phyloP scores from a whole-genome alignment of 306 rosid genomes.

The Ormosia emarginata region DNA sequence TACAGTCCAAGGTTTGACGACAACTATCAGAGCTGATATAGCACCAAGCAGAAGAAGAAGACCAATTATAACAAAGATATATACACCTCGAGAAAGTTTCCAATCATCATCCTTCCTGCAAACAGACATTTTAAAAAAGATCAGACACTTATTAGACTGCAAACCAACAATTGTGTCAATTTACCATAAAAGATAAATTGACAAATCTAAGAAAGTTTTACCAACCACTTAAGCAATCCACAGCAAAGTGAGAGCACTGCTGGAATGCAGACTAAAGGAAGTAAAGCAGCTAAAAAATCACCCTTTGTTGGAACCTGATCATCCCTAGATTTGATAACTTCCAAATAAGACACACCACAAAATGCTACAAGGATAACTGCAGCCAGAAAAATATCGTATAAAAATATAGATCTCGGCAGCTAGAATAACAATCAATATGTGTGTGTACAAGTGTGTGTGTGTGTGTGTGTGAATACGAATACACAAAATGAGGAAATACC shows the following conservation, averaged over 20 bases:
- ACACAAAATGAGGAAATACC: conserved; percentile 44
- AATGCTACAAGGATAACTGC: conserved; percentile 84
- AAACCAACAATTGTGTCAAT: background rate
- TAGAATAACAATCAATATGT: background rate
- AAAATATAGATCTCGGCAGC: conserved; percentile 2
- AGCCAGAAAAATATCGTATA: conserved; percentile 6
- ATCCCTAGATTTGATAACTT: conserved; percentile 78
- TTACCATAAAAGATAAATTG: background rate
- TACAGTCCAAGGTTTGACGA: conserved; percentile 94
- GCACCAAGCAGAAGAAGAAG: conserved; percentile 92
- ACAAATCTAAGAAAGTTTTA: conserved; percentile 18
- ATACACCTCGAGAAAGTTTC: conserved; percentile 92
- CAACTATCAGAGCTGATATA: conserved; percentile 87
- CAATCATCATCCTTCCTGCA: conserved; percentile 98
- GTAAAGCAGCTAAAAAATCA: conserved; percentile 97
- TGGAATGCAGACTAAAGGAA: conserved; percentile 92
- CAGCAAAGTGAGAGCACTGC: conserved; percentile 92
- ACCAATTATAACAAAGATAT: conserved; percentile 80
- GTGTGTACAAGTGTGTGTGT: no score
- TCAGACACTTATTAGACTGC: conserved; percentile 21
- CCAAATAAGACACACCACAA: conserved; percentile 89
- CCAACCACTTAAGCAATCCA: conserved; percentile 94
- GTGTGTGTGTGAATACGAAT: background rate
- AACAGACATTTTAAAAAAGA: conserved; percentile 27
- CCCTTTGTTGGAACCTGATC: conserved; percentile 71